Percentiles rank a stretch among this genome's conserved stretches.
These are phyloP conservation scores for Odonthalia washingtoniensis DNA, from an alignment of 31 red algal species.

Conservation along the genomic window DNA sequence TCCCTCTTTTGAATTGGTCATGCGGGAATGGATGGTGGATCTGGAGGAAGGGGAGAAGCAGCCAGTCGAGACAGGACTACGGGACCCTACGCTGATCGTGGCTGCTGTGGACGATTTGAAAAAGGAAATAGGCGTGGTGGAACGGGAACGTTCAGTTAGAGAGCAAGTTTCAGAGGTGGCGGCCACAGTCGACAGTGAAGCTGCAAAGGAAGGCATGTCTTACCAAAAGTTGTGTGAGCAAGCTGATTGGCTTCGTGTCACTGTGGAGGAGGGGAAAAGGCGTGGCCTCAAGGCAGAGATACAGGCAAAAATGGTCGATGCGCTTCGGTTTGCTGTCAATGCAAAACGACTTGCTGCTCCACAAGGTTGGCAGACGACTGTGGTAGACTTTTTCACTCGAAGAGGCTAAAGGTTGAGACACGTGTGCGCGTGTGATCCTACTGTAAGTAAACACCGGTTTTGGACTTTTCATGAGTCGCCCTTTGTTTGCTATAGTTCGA, in stretches of 20 bases:
- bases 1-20: neutral
- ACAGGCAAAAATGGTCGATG: constrained; percentile 29
- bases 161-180: neutral
- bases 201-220: neutral
- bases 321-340: constrained; percentile 24
- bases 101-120: constrained; percentile 1
- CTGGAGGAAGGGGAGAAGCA: neutral
- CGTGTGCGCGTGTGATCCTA: too few species aligned
- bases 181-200: neutral
- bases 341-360: constrained; percentile 11
- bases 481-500: too few species aligned
- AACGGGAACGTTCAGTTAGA: neutral
- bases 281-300: too few species aligned
- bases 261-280: too few species aligned
- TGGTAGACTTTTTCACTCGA: constrained; percentile 35
- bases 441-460: too few species aligned
- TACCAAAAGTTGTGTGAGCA: too few species aligned
- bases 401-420: too few species aligned
- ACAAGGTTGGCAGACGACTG: constrained; percentile 8
- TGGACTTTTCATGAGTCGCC: too few species aligned
- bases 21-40: neutral
- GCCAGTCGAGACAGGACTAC: neutral
- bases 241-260: too few species aligned
- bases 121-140: neutral
- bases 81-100: neutral